A percentile compares a stretch with the other conserved stretches of the same genome.
Conservation (phyloP, 73 alveolate species). For the Paraurostyla sp. region DNA sequence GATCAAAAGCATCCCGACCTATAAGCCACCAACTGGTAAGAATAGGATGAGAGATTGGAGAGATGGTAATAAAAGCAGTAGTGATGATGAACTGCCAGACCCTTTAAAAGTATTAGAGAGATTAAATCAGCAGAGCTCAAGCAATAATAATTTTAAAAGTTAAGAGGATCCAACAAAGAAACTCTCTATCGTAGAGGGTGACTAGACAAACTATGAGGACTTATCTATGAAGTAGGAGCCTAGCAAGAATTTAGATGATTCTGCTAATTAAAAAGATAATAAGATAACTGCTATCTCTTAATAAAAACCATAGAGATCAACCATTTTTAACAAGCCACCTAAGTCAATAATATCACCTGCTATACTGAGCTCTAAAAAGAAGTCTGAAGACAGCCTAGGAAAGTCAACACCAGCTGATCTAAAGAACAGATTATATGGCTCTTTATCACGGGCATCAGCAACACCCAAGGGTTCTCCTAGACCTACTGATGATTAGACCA, state of each 20-base stretch:
- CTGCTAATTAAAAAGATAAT: not conserved
- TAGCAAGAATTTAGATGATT: not conserved
- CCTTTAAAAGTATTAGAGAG: not conserved
- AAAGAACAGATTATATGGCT: not conserved
- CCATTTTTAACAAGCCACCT: not conserved
- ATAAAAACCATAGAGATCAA: too few species aligned
- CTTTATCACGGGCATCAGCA: too few species aligned
- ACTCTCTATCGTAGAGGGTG: not conserved
- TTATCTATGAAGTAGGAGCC: not conserved
- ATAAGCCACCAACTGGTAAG: slow-evolving; percentile 50
- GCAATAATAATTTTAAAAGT: too few species aligned
- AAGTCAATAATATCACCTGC: not conserved
- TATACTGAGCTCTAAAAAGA: not conserved
- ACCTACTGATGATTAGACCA: too few species aligned
- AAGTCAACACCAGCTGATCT: not conserved
- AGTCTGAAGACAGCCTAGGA: not conserved
- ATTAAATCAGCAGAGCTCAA: not conserved
- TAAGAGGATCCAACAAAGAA: too few species aligned
- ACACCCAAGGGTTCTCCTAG: too few species aligned
- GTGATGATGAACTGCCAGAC: slow-evolving; percentile 36
- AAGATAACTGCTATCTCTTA: too few species aligned
- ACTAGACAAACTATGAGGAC: not conserved
- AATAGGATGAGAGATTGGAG: not conserved
- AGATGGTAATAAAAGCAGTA: not conserved
- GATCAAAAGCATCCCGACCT: not conserved